Percentiles rank a stretch among this genome's conserved stretches.
Evolutionary conservation across 2,329 filamentous ascomycete species (phyloP).

Genomic region (Emmonsia crescens): DNA sequence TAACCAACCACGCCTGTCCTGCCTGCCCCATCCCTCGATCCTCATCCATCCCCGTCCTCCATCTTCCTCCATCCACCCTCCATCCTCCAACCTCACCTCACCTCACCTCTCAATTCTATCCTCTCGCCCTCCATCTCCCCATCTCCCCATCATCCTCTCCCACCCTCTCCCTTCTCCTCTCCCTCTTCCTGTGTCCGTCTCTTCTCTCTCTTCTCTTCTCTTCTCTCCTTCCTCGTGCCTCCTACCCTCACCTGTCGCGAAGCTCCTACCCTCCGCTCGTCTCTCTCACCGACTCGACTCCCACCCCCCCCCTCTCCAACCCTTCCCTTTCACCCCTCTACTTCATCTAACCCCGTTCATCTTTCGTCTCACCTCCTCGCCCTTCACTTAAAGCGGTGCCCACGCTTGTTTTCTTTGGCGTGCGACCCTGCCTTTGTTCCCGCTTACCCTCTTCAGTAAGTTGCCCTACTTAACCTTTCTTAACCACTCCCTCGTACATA

Average conservation of each 20-base stretch:
- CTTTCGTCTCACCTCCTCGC: conserved; percentile 11
- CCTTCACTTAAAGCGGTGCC: conserved; percentile 9
- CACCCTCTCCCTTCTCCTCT: conserved; percentile 12
- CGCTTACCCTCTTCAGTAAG: conserved; percentile 1
- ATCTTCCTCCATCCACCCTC: neutral
- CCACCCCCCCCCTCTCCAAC: conserved; percentile 8
- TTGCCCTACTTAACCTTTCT: neutral
- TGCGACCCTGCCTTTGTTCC: conserved; percentile 1
- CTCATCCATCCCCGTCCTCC: neutral
- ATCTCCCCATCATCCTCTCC: conserved; percentile 14
- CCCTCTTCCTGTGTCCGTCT: conserved; percentile 13
- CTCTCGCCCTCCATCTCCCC: conserved; percentile 7
- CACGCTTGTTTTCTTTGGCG: neutral
- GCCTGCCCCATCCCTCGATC: neutral
- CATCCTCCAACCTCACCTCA: neutral
- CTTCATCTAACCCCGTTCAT: conserved; percentile 4
- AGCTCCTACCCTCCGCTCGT: conserved; percentile 15
- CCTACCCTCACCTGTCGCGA: conserved; percentile 14
- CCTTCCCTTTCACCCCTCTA: conserved; percentile 6
- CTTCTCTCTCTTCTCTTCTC: conserved; percentile 15
- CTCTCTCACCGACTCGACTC: conserved; percentile 10
- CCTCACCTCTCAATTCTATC: conserved; percentile 9
- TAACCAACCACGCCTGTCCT: neutral
- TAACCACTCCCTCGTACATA: neutral
- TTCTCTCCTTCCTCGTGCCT: conserved; percentile 17